phyloP scores from a whole-genome alignment of 768 basidiomycete species.

The Cyclocybe cylindracea region DNA sequence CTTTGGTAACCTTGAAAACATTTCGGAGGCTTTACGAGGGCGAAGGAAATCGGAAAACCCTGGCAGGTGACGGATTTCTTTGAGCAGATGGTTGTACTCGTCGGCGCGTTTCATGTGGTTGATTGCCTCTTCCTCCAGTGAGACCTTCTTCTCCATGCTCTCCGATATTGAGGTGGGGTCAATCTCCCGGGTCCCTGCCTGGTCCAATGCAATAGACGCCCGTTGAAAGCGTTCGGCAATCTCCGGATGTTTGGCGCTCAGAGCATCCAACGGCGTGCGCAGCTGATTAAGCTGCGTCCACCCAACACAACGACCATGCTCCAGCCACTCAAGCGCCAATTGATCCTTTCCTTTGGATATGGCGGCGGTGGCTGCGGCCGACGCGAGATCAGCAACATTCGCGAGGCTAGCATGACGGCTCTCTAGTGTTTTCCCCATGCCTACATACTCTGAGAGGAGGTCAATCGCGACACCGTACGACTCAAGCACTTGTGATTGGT shows the following conservation, averaged over 20 bases:
- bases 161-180: neutral
- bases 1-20: constrained; percentile 7
- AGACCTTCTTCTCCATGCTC: constrained; percentile 2
- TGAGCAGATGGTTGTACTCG: constrained; percentile 17
- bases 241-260: constrained; percentile 5
- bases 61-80: constrained; percentile 7
- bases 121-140: constrained; percentile 14
- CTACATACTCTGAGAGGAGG: no score
- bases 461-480: no score
- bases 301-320: constrained; percentile 26
- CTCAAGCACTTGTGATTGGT: no score
- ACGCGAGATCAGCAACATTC: no score
- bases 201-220: constrained; percentile 14
- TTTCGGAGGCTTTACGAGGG: constrained; percentile 6
- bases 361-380: no score
- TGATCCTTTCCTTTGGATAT: neutral
- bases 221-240: constrained; percentile 10
- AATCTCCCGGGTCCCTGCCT: neutral
- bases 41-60: constrained; percentile 22
- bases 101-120: constrained; percentile 15
- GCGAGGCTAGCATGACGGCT: no score
- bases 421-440: no score
- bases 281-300: constrained; percentile 28
- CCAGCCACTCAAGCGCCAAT: constrained; percentile 31
- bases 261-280: constrained; percentile 21